Evolutionary conservation across 176 grass and related monocot genomes (phyloP).

Genomic region (Phoenix roebelenii): DNA sequence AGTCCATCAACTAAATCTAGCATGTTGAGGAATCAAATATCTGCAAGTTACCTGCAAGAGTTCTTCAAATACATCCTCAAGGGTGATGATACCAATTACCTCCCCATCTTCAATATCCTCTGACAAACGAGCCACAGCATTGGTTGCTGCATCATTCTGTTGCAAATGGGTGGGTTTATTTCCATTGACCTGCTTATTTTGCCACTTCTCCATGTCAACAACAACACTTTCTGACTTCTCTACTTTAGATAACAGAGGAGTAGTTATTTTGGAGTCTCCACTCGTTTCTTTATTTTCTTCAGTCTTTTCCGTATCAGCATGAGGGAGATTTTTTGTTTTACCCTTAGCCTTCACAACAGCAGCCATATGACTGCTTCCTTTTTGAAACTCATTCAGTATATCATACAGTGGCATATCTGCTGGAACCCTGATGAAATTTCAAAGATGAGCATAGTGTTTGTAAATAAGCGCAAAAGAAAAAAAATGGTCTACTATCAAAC

Average conservation of each 20-base stretch:
- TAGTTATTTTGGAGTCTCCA: conserved; percentile 24
- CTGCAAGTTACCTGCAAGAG: conserved; percentile 67
- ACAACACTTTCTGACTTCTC: conserved; percentile 43
- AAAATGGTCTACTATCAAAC: conserved; percentile 22
- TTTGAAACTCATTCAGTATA: conserved; percentile 99
- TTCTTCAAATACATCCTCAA: conserved; percentile 99
- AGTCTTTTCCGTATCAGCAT: conserved; percentile 27
- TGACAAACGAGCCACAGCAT: conserved; percentile 32
- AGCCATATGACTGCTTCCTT: conserved; percentile 99
- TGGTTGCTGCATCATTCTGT: conserved; percentile 29
- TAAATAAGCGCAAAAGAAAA: conserved; percentile 14
- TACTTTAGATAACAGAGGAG: conserved; percentile 61
- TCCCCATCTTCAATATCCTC: conserved; percentile 98
- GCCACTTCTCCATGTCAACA: conserved; percentile 60
- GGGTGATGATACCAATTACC: conserved; percentile 98
- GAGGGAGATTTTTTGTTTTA: conserved; percentile 41
- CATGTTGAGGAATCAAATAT: neutral
- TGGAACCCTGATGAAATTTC: conserved; percentile 58
- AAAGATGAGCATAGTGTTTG: conserved; percentile 8
- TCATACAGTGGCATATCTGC: conserved; percentile 98
- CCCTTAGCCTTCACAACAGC: conserved; percentile 65
- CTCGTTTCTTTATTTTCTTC: conserved; percentile 32
- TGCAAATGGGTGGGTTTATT: conserved; percentile 22
- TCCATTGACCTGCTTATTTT: conserved; percentile 49
- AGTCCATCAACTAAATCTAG: too few relatives aligned